Percentiles rank a stretch among this genome's conserved stretches.
These are phyloP conservation scores for Leccinellum albellum DNA, from an alignment of 768 basidiomycete genomes.

Conservation along the genomic window DNA sequence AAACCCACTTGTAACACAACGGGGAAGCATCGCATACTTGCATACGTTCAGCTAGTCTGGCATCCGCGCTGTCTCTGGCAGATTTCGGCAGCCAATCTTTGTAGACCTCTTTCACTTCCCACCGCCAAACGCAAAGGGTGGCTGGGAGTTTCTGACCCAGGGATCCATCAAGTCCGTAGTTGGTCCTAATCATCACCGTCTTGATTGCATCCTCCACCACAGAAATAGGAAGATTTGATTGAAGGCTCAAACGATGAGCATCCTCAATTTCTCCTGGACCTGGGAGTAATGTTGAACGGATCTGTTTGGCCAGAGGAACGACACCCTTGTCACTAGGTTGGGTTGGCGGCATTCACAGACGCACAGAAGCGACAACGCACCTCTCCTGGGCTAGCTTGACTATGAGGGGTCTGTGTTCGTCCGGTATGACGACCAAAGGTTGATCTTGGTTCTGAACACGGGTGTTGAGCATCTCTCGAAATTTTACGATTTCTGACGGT, in stretches of 20 bases:
- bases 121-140: constrained; percentile 74
- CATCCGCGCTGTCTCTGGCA: constrained; percentile 57
- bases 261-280: constrained; percentile 54
- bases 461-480: constrained; percentile 67
- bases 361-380: constrained; percentile 36
- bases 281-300: constrained; percentile 68
- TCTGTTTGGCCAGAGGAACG: constrained; percentile 57
- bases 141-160: constrained; percentile 54
- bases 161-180: constrained; percentile 70
- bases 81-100: constrained; percentile 66
- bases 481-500: constrained; percentile 65
- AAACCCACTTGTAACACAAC: background rate
- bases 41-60: constrained; percentile 57
- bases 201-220: constrained; percentile 65
- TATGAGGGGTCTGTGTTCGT: constrained; percentile 68
- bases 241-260: constrained; percentile 29
- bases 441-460: constrained; percentile 44
- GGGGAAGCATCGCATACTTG: constrained; percentile 43
- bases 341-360: constrained; percentile 8
- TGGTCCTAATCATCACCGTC: constrained; percentile 58
- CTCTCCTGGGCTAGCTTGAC: constrained; percentile 86
- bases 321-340: constrained; percentile 67
- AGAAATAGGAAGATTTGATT: constrained; percentile 39
- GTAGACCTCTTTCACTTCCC: constrained; percentile 70
- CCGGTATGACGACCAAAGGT: constrained; percentile 58